Evolutionary conservation across 108 stramenopile genomes (phyloP).

Genomic region (Pelagomonas calceolata): DNA sequence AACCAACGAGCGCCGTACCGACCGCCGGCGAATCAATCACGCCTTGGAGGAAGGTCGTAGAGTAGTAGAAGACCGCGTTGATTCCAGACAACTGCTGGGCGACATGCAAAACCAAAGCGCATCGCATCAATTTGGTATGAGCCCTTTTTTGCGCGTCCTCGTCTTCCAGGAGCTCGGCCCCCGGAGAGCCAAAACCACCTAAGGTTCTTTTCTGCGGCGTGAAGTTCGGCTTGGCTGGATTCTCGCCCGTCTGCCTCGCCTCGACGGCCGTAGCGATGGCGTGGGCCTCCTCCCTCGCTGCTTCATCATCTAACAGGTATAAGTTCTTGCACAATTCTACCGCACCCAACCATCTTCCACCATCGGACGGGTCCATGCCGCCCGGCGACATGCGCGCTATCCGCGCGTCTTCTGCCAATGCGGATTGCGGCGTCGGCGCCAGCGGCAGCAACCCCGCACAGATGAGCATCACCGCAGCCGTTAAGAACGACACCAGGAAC

Average conservation of each 20-base stretch:
- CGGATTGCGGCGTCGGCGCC: too few species aligned
- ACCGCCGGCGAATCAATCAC: slow-evolving; percentile 78
- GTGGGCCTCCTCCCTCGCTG: background rate
- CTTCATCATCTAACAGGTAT: slow-evolving; percentile 13
- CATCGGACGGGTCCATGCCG: background rate
- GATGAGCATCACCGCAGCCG: slow-evolving; percentile 30
- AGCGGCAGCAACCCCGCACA: background rate
- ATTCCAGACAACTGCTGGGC: slow-evolving; percentile 93
- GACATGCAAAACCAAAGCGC: slow-evolving; percentile 57
- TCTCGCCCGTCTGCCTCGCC: background rate
- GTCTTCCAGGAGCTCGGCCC: slow-evolving; percentile 60
- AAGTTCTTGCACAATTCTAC: background rate
- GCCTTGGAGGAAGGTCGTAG: slow-evolving; percentile 85
- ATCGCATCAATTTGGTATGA: slow-evolving; percentile 42
- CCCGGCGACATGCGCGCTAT: background rate
- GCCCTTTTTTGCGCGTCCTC: slow-evolving; percentile 26
- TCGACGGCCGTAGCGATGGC: background rate
- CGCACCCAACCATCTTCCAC: background rate
- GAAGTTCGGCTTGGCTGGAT: slow-evolving; percentile 19
- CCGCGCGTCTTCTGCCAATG: too few species aligned
- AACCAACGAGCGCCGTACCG: slow-evolving; percentile 76
- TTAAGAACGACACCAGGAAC: slow-evolving; percentile 60
- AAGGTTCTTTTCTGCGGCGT: too few species aligned
- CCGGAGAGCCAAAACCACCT: too few species aligned
- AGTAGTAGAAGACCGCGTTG: slow-evolving; percentile 98